Percentiles rank a stretch among this genome's conserved stretches.
Evolutionary conservation across 1,284 basidiomycete species (phyloP).

Genomic region (Cutaneotrichosporon mucoides): DNA sequence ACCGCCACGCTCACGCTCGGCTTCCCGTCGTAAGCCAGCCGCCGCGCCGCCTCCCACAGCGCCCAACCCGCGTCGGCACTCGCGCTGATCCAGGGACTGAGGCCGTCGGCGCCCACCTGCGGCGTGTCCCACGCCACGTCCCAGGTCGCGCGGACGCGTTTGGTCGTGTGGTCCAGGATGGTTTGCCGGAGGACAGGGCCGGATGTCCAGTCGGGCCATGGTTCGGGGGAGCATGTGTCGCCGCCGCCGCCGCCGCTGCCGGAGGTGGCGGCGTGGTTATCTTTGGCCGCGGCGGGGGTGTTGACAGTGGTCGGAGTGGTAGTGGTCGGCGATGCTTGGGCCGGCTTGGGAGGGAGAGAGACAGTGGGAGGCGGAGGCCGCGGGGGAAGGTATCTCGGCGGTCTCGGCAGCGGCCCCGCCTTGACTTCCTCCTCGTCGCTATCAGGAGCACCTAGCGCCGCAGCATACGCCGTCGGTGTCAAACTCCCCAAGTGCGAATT

Average conservation of each 20-base stretch:
- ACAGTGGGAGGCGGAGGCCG: too few relatives aligned
- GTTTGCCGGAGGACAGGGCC: constrained; percentile 23
- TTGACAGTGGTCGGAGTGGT: neutral
- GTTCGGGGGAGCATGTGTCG: neutral
- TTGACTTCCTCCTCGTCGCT: too few relatives aligned
- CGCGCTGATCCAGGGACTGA: constrained; percentile 29
- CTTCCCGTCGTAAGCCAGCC: neutral
- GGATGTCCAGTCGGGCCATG: constrained; percentile 8
- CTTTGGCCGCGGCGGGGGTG: too few relatives aligned
- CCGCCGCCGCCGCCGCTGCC: too few relatives aligned
- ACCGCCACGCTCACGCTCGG: constrained; percentile 16
- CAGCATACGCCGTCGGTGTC: constrained; percentile 4
- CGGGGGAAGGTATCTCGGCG: neutral
- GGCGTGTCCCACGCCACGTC: constrained; percentile 10
- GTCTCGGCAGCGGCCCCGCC: neutral
- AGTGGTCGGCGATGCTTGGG: neutral
- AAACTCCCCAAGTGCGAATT: constrained; percentile 12
- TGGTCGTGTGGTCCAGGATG: constrained; percentile 30
- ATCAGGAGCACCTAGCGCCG: neutral
- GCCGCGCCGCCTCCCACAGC: constrained; percentile 32
- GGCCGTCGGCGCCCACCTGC: constrained; percentile 24
- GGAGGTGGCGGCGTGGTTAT: too few relatives aligned
- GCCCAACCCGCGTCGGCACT: constrained; percentile 23
- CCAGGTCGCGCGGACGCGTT: constrained; percentile 20
- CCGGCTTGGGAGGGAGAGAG: too few relatives aligned